These are phyloP conservation scores for Neonectria coccinea DNA, from an alignment of 2,329 filamentous ascomycete genomes.

Conservation along the genomic window DNA sequence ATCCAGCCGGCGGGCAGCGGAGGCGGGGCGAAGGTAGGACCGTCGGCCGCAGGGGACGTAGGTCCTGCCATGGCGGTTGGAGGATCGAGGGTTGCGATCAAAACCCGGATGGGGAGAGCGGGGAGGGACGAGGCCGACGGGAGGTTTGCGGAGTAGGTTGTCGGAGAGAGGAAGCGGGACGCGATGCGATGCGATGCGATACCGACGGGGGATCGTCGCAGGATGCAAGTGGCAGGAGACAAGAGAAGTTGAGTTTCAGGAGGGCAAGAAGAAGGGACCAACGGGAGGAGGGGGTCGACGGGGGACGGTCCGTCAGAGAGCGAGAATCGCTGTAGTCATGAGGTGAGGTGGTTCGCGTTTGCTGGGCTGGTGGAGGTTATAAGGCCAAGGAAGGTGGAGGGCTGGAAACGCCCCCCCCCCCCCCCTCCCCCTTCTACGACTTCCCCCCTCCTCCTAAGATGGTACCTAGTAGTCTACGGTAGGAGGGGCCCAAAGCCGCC, in stretches of 20 bases:
- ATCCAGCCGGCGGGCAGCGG: slow-evolving; percentile 75
- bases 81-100: slow-evolving; percentile 30
- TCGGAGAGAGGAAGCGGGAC: slow-evolving; percentile 9
- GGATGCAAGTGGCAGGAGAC: background rate
- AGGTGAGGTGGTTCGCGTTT: slow-evolving; percentile 33
- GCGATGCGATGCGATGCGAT: slow-evolving; percentile 27
- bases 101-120: slow-evolving; percentile 7
- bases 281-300: slow-evolving; percentile 14
- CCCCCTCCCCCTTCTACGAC: background rate
- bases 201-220: slow-evolving; percentile 16
- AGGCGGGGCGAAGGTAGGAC: slow-evolving; percentile 70
- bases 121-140: slow-evolving; percentile 11
- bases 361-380: slow-evolving; percentile 32
- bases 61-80: slow-evolving; percentile 64
- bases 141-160: background rate
- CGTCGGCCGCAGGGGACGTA: slow-evolving; percentile 68
- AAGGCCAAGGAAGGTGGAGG: slow-evolving; percentile 21
- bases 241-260: slow-evolving; percentile 2
- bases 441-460: background rate
- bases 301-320: slow-evolving; percentile 44
- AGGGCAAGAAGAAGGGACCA: slow-evolving; percentile 4
- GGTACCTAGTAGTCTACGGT: too few relatives aligned
- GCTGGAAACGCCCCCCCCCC: background rate
- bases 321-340: slow-evolving; percentile 44
- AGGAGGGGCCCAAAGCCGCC: background rate